Evolutionary conservation across 441 rosid species (phyloP), one percentile per base, ranked within the genome.

Genomic region (Flueggea neowawraea): DNA sequence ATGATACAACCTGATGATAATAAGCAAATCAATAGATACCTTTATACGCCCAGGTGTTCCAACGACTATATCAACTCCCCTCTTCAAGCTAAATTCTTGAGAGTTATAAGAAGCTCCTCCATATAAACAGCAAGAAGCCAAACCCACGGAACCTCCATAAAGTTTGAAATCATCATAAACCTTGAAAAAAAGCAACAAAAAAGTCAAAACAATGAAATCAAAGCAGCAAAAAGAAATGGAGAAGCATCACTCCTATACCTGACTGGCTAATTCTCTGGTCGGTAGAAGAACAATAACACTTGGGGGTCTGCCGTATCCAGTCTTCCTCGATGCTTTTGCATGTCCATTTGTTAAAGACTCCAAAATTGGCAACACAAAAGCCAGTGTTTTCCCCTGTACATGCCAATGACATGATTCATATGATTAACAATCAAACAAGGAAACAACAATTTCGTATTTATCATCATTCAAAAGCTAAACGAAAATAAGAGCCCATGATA

Each of bases 41-140:
- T 91, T 95, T 52, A 91, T 61, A 53, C 98, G 98, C 68, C 98
- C 97, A 44, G 99, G 98, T 0, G 98, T 91, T 61, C 97, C 98
- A 71, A 95, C 73, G 6, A 89, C 95, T 60, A 95, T 75, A 70
- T 95, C 99, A 55, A 95, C 86, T 64, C 98, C 96, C 82, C 84
- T 85, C 81, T 68, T 91, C 61, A 95, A 63, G 45, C 75, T 85
- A 57, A 52, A 32, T 73, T 88, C 91, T 72, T 91, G 98, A 51
- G 76, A 39, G 3, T 64, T 67, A 65, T 81, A 85, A 4, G 90
- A 68, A 67, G 95, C 86, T 32, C 98, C 99, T 67, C 99, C 97
- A 71, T 91, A 95, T 41, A 95, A 65, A 77, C 97, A 91, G 71
- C 96, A 88, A 16, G 97, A 75, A n/a, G 60, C 16, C 83, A 95